Base-by-base conservation (phyloP, 257 asterid species). In the Agastache rugosa region DNA sequence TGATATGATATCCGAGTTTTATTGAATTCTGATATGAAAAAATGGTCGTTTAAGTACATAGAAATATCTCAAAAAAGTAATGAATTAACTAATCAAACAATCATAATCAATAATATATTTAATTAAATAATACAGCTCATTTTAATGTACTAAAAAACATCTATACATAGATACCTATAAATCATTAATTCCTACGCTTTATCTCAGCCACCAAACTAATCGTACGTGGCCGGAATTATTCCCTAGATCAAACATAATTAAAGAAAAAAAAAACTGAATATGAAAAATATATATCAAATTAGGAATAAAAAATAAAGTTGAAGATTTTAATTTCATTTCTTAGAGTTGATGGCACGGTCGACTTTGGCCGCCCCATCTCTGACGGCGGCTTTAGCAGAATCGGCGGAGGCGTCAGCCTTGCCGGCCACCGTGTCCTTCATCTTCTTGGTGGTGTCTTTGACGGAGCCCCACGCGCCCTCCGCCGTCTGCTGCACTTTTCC, bases 401-500 rank as follows among this genome's bases (percentile, higher is more conserved):
- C 78, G 34, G 83, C 71, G 56, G 97, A 20, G 34, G 85, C 86
- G 23, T 89, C 97, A 2, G 85, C 85, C 76, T 81, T 84, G 2
- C 86, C 87, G 0, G 42, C 85, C 74, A 86, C 89, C 6, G 83
- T 83, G 16, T 92, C 91, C 77, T 88, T 92, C 58, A 92, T 78
- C 73, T 89, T 87, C 23, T 87, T 83, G 5, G 89, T 77, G 41
- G 90, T 85, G 29, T 83, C 93, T 73, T 83, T 87, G 6, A 86
- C 91, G 0, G 91, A 22, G 3, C 73, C 92, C 92, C 94, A 89
- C 0, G 92, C 94, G 0, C 78, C 87, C 65, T 84, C 81, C 5
- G 87, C 92, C 0, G 86, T 86, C 20, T 87, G 76, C 80, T 83
- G 88, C 54, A 92, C 87, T 76, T 91, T 91, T 1, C 78, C 96